Evolutionary conservation across 75 land plant species (phyloP), one percentile per base, ranked within the genome.

Genomic region (Cryptomeria japonica): DNA sequence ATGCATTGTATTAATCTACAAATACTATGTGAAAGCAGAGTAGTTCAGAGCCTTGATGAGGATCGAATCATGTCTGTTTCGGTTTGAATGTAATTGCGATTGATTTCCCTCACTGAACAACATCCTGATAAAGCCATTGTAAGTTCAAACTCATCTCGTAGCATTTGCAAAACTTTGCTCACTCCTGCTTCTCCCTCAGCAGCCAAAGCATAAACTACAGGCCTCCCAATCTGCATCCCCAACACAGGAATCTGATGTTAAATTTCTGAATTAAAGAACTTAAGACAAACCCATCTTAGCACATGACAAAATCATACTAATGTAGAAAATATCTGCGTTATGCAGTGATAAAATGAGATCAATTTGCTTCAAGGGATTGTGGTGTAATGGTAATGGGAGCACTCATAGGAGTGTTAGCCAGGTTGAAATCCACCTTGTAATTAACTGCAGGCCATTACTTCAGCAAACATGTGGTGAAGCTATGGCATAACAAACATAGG

Each of bases 111-210:
- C 88, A 98, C 91, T 13, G 95, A 95, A 47, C 93, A 92, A 87
- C 99, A 96, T 1, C 99, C 99, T 76, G 95, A 92, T 76, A 98
- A 92, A 22, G 99, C 92, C 99, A 98, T 98, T 16, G 99, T 92
- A 14, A 98, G 89, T 86, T 97, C 99, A 85, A 98, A 94, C 87
- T 98, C 99, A 77, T 98, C 99, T 8, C 94, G 92, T 16, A 98
- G 91, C 99, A 98, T 98, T 75, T 94, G 91, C 64, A 97, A 93
- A 15, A 93, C 97, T 86, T 98, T 98, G 46, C 96, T 92, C 41
- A 98, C 99, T 31, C 99, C 99, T 61, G 92, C 92, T 91, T 98
- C 99, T 13, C 99, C 99, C 5, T 98, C 97, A n/a, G 92, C 96
- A 28, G 99, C 99, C 87, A 98, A 88, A 6, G 96, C 90, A 87